Base-by-base conservation (phyloP, 371 early-diverging fungal species). In the Blakeslea trispora region DNA sequence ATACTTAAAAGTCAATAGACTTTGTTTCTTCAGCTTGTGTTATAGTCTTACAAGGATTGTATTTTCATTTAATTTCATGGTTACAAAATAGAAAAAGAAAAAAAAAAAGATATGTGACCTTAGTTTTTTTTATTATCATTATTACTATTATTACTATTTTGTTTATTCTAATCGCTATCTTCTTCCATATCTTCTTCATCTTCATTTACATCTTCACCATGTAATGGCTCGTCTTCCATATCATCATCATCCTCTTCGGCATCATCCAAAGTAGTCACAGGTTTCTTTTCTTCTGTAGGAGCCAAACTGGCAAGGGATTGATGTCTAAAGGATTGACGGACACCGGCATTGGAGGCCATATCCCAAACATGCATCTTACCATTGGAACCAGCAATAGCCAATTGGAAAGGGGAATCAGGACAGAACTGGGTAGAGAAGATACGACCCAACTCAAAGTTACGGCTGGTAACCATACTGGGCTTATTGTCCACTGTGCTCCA, bases 321-420 rank as follows among this genome's bases (percentile, higher is more conserved):
- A 32, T 66, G 60, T 8, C 82, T 71, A 68, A 92, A 91, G 10
- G 86, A 81, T 45, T 85, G 66, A 53, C 93, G 79, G 5, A 96
- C 84, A 52, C 88, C 88, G 17, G 86, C 85, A 61, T 94, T 97
- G 9, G 88, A 85, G 24, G 88, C 82, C 70, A 96, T 73, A 63
- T 98, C 93, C 96, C 96, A 95, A 8, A 98, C 81, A 24, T 89
- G 83, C 46, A 95, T 77, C 53, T 90, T 89, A 60, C 97, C 97
- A 17, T 81, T 82, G 5, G 90, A 90, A 24, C 98, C 98, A 42
- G 88, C 92, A 44, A 92, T 84, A 5, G 95, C 93, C 50, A 96
- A 52, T 39, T 88, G 75, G 71, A 84, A 86, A 17, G 94, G 90
- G 22, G 91, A 81, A 73, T 98, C 96, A 4, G 91, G 89, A 62